Evolutionary conservation across 2,329 filamentous ascomycete species (phyloP), one percentile per base, ranked within the genome.

Genomic region (Verticillium nonalfalfae): DNA sequence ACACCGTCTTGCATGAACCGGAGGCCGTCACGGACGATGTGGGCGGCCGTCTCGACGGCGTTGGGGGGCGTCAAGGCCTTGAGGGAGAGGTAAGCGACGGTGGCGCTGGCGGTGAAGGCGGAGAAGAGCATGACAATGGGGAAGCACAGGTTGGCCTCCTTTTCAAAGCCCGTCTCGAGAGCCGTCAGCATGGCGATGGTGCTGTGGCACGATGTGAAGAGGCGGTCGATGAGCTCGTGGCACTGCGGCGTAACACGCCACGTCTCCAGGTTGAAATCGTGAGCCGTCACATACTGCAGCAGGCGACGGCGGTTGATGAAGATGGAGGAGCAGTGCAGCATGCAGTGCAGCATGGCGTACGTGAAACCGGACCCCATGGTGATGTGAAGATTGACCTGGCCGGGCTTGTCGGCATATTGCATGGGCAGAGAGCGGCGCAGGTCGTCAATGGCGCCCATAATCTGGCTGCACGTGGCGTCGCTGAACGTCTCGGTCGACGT

Each of bases 111-210:
- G 0, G 83, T 86, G 64, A 87, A 87, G 58, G 83, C 81, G 0
- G 84, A 83, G 70, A 87, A 87, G 13, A 86, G 75, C 84, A 87
- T 86, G 64, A 85, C 85, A 60, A 87, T 83, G 40, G 84, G 84
- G 72, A 86, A 85, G 71, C 81, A 85, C n/a, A 82, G 75, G n/a
- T 81, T 76, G 31, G 78, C 76, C 60, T 86, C 82, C 73, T 86
- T 86, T 59, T 86, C 83, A 1, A 79, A 76, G 10, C 83, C 82
- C 11, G 77, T 72, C 71, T 86, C 84, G 2, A 87, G 79, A 1
- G 83, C 80, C 4, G 79, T 76, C 21, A 86, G 75, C 60, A 85
- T 78, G 6, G 80, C 78, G 57, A 85, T 81, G 63, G 85, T 84
- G 70, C 78, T 81, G 66, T 86, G 84, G 64, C 83, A 85, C 4